A percentile compares a stretch with the other conserved stretches of the same genome.
These are phyloP conservation scores for Sporothrix phasma DNA, from an alignment of 2,329 filamentous ascomycete species.

Conservation along the genomic window DNA sequence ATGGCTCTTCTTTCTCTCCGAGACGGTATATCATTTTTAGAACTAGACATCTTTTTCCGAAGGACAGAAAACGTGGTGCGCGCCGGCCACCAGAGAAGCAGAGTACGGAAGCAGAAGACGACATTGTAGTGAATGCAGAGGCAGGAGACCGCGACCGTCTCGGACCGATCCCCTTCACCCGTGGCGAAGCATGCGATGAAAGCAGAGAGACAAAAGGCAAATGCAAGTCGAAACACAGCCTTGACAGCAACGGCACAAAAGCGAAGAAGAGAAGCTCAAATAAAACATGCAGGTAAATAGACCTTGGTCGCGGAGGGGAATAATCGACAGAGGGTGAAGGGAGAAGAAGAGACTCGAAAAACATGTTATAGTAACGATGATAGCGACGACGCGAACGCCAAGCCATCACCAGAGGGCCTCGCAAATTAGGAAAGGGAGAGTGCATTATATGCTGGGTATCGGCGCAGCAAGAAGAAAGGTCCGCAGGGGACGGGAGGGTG, in stretches of 20 bases:
- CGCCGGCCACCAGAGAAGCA: neutral
- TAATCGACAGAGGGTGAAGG: neutral
- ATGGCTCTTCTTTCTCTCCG: neutral
- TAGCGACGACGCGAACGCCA: constrained; percentile 17
- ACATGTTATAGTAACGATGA: neutral
- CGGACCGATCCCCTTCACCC: neutral
- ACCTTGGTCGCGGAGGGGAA: neutral
- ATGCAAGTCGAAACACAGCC: neutral
- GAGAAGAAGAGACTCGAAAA: neutral
- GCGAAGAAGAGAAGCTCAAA: neutral
- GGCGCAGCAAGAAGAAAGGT: constrained; percentile 28
- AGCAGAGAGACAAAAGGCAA: neutral
- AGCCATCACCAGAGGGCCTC: constrained; percentile 15
- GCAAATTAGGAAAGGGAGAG: constrained; percentile 22
- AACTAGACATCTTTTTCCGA: neutral
- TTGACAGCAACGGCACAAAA: neutral
- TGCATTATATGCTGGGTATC: constrained; percentile 53
- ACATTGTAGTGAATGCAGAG: neutral
- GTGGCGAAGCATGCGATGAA: neutral
- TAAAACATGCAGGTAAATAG: neutral
- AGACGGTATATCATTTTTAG: neutral
- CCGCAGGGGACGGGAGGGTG: constrained; percentile 19
- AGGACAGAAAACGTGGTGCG: neutral
- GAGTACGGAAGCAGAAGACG: neutral
- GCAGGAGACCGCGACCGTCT: neutral